Base-by-base conservation (phyloP, 805 yeast genomes). In the Teunomyces funiuensis region DNA sequence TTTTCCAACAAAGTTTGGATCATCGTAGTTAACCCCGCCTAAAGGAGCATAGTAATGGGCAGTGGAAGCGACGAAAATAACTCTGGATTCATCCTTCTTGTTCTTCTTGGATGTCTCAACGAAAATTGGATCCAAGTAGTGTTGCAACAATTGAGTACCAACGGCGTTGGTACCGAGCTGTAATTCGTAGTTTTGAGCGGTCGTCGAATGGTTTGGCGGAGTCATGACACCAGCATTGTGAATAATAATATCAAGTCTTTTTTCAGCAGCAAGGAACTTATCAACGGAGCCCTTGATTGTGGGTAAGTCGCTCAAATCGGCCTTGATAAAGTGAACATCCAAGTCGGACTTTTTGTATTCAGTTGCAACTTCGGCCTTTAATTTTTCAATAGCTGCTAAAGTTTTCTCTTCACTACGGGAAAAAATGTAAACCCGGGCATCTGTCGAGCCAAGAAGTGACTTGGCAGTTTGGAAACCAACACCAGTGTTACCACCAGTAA, bases 91-190 rank as follows among this genome's bases (percentile, higher is more conserved):
- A 18, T 43, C 37, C 1, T 53, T 44, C 15, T 57, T 51, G 10
- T 57, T 51, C 2, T 41, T 41, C 33, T 54, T 43, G 2, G 67
- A 60, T 2, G 74, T 57, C 19, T 60, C 50, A 17, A 62, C 42
- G 14, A 77, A 44, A 4, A 72, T 44, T 5, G 73, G 73, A 19
- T 58, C 60, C 36, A 74, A 51, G 17, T 61, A 52, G 39, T 63
- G 61, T 45, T 73, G 69, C 15, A 76, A 54, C 13, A 73, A 51
- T 39, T 64, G 71, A 19, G 76, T 74, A 2, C 74, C 80, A 10
- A 77, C 46, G 15, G 53, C 65, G 51, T 76, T 77, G 13, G 70
- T 66, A 7, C 77, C 81, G 31, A 74, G 54, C 40, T 71, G 75
- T 28, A 60, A 40, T 39, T 77, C 80, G 41, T 59, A 65, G 6